Evolutionary conservation across 768 basidiomycete species (phyloP).

Genomic region (Mrakia hoshinonis): DNA sequence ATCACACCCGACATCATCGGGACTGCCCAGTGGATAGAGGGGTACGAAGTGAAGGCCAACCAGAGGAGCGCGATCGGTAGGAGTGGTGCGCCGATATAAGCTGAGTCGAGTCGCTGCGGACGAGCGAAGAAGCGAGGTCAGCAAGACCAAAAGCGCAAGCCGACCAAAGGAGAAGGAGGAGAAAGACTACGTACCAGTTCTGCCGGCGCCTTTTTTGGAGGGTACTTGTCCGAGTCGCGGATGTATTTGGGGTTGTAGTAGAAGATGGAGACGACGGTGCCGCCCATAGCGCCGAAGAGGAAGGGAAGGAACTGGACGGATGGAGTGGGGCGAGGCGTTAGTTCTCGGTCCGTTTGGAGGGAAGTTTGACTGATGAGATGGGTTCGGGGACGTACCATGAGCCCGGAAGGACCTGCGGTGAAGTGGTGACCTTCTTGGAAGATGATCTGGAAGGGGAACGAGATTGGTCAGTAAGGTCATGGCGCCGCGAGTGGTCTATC

Average conservation of each 20-base stretch:
- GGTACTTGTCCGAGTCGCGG: slow-evolving; percentile 33
- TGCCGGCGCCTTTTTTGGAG: slow-evolving; percentile 34
- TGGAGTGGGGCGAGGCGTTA: no score
- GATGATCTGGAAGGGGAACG: slow-evolving; percentile 28
- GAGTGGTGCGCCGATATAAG: slow-evolving; percentile 6
- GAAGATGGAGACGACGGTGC: slow-evolving; percentile 35
- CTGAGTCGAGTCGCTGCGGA: not conserved
- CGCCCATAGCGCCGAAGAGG: slow-evolving; percentile 38
- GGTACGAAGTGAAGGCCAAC: slow-evolving; percentile 17
- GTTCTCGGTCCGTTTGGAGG: no score
- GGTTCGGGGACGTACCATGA: slow-evolving; percentile 33
- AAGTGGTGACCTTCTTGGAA: slow-evolving; percentile 40
- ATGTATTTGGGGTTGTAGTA: slow-evolving; percentile 41
- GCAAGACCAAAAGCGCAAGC: no score
- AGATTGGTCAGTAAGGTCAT: slow-evolving; percentile 6
- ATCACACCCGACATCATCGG: slow-evolving; percentile 37
- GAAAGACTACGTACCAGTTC: not conserved
- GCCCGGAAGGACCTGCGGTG: slow-evolving; percentile 38
- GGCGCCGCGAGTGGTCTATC: not conserved
- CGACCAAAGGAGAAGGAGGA: not conserved
- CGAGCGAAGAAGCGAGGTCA: no score
- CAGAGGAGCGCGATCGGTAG: slow-evolving; percentile 20
- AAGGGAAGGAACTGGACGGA: slow-evolving; percentile 37
- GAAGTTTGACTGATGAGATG: no score
- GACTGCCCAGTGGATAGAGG: slow-evolving; percentile 38